These are phyloP conservation scores for Chara braunii DNA, from an alignment of 139 green algal species.

Conservation along the genomic window DNA sequence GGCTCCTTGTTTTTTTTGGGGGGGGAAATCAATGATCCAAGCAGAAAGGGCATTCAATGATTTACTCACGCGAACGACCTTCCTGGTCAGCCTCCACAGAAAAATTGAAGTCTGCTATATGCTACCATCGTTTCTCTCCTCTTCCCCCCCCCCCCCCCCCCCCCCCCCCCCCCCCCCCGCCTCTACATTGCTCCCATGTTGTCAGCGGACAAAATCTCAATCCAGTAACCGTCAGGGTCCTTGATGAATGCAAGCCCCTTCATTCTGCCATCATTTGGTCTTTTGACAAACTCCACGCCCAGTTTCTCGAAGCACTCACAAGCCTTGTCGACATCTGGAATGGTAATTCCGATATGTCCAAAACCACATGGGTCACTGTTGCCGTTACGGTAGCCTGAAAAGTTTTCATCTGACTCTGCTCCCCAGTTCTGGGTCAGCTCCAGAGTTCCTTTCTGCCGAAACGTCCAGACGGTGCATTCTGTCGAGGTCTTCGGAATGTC, in stretches of 20 bases:
- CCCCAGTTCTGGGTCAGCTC: constrained; percentile 46
- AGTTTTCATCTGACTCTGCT: constrained; percentile 40
- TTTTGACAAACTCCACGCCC: constrained; percentile 84
- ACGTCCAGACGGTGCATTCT: constrained; percentile 31
- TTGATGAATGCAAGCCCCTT: constrained; percentile 52
- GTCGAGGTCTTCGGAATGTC: constrained; percentile 30
- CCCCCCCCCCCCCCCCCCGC: too few relatives aligned
- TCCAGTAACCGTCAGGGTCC: constrained; percentile 52
- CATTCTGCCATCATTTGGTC: constrained; percentile 69
- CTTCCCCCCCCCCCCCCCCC: too few relatives aligned
- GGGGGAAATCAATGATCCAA: too few relatives aligned
- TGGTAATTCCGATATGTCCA: constrained; percentile 77
- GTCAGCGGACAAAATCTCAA: constrained; percentile 46
- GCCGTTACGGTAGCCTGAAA: constrained; percentile 70
- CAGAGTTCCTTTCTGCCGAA: constrained; percentile 28
- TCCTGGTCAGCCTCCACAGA: too few relatives aligned
- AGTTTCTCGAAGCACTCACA: constrained; percentile 77
- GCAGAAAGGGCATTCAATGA: too few relatives aligned
- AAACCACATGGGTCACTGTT: constrained; percentile 78
- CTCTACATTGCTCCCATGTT: constrained; percentile 23
- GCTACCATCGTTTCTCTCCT: too few relatives aligned
- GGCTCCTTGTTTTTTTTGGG: too few relatives aligned
- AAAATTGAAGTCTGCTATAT: too few relatives aligned
- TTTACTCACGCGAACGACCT: too few relatives aligned
- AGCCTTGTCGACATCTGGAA: constrained; percentile 74